Evolutionary conservation across 441 rosid species (phyloP), one percentile per base, ranked within the genome.

Genomic region (Heliophila coronopifolia): DNA sequence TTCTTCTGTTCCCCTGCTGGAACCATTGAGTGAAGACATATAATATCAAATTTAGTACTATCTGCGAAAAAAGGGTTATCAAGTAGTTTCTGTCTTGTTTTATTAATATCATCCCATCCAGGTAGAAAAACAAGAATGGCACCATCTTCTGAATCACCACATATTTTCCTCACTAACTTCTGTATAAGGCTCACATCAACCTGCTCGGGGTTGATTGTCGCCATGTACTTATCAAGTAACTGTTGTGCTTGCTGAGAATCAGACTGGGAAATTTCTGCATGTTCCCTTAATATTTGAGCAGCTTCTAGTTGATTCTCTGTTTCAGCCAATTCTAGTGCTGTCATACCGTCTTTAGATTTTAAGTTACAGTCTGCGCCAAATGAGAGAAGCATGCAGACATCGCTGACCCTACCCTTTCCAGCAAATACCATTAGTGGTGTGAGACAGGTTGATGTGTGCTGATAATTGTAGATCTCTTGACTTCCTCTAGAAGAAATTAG

Each of bases 111-210:
- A 50, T 88, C 99, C 99, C 99, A 92, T 22, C 97, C 99, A 18
- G 95, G 97, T 71, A 85, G 91, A 71, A 92, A 92, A 68, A 92
- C 85, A 59, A 92, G 94, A 71, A 92, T 75, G 22, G 94, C 99
- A 45, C 95, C 98, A 59, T 75, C 86, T 61, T 65, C 60, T 14
- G 95, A 86, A 65, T 74, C 90, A 24, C 28, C 35, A 61, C 95
- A 83, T 64, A 85, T 80, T 64, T 83, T 85, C 77, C 60, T 83
- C 37, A 88, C 36, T 31, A 88, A 63, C 72, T 74, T 73, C 68
- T 77, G 89, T 63, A 88, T 73, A 39, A 92, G 99, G 65, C 77
- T 68, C 64, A 71, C 73, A 58, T 88, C 99, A 20, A 92, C 66
- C 34, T 70, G 68, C 51, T 83, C 95, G 5, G 87, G 83, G 56